A percentile compares a stretch with the other conserved stretches of the same genome.
phyloP scores from a whole-genome alignment of 345 rosid genomes.

The Corchorus capsularis region DNA sequence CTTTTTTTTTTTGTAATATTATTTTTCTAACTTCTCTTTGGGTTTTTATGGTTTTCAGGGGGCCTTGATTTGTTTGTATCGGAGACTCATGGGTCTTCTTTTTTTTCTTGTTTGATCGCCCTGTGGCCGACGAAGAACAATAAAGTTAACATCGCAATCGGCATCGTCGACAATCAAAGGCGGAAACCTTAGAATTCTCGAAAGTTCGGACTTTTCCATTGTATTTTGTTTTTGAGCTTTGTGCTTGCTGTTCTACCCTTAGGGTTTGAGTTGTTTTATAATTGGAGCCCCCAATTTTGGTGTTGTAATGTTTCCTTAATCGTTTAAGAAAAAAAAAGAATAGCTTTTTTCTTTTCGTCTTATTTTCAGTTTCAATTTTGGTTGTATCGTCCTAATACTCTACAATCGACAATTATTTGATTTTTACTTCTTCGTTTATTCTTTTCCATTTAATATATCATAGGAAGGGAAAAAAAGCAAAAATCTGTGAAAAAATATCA shows the following conservation, averaged over 20 bases:
- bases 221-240: background rate
- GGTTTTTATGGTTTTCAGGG: conserved; percentile 5
- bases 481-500: conserved; percentile 18
- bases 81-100: background rate
- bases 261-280: conserved; percentile 5
- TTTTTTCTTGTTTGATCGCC: background rate
- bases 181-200: background rate
- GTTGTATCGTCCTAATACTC: conserved; percentile 28
- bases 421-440: conserved; percentile 21
- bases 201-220: conserved; percentile 1
- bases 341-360: background rate
- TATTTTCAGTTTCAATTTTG: conserved; percentile 3
- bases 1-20: background rate
- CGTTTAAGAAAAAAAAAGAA: background rate
- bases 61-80: background rate
- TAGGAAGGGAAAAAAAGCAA: conserved; percentile 25
- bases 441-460: conserved; percentile 15
- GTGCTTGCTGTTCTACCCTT: conserved; percentile 3
- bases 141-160: background rate
- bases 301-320: conserved; percentile 15
- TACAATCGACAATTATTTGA: conserved; percentile 39
- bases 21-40: background rate
- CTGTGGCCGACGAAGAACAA: background rate
- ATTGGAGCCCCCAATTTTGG: conserved; percentile 11
- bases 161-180: background rate